phyloP scores from a whole-genome alignment of 176 grass and related monocot species.

The Avena sativa region DNA sequence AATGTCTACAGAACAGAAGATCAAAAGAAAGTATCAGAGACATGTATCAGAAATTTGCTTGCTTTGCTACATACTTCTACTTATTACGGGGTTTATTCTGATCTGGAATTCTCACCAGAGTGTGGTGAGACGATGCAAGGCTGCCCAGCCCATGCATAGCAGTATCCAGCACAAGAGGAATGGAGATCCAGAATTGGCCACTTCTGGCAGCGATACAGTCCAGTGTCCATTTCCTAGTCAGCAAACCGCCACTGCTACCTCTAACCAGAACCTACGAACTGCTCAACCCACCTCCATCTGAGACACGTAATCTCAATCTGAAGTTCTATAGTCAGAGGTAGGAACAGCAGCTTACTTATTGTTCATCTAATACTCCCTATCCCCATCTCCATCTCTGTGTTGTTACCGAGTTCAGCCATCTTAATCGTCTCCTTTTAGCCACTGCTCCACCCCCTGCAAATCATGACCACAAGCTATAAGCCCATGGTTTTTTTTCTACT shows the following conservation, averaged over 20 bases:
- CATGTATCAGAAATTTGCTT: background rate
- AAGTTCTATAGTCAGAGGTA: background rate
- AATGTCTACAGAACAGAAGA: background rate
- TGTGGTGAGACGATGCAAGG: background rate
- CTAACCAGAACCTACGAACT: background rate
- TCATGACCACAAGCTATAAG: background rate
- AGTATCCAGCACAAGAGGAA: background rate
- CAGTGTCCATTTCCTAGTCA: background rate
- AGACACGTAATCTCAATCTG: background rate
- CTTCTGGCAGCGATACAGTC: background rate
- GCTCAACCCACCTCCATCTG: background rate
- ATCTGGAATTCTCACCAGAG: background rate
- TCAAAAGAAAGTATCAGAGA: background rate
- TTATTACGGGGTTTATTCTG: background rate
- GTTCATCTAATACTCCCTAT: conserved; percentile 7
- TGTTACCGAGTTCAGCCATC: background rate
- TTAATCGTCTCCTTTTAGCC: background rate
- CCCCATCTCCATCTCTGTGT: background rate
- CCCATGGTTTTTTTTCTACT: conserved; percentile 7
- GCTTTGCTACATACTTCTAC: background rate
- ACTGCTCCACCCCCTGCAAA: background rate
- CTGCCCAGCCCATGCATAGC: background rate
- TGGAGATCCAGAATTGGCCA: background rate
- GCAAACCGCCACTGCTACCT: background rate
- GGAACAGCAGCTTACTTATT: background rate